Percentiles rank a stretch among this genome's conserved stretches.
These are phyloP conservation scores for Colletotrichum endophyticum DNA, from an alignment of 2,329 filamentous ascomycete species.

Conservation along the genomic window DNA sequence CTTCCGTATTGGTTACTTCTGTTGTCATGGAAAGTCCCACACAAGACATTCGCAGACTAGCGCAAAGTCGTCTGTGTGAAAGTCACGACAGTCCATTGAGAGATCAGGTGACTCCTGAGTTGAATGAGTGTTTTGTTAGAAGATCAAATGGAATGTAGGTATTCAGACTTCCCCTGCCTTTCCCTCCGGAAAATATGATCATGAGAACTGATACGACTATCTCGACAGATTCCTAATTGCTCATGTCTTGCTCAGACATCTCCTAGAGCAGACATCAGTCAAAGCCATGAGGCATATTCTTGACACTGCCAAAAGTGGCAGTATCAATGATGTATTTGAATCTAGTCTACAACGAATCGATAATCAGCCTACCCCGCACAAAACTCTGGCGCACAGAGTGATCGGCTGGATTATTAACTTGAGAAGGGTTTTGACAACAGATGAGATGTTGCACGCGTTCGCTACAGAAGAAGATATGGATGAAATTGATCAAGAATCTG, in stretches of 20 bases:
- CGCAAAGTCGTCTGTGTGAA: neutral
- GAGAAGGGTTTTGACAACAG: neutral
- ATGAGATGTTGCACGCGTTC: neutral
- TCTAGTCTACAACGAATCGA: neutral
- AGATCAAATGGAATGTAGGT: neutral
- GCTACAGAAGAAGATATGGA: neutral
- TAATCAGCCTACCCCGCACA: neutral
- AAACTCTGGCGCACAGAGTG: neutral
- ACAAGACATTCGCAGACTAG: neutral
- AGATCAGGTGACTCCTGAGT: neutral
- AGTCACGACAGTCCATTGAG: neutral
- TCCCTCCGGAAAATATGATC: accelerated
- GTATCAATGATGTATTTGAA: neutral
- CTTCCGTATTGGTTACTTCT: neutral
- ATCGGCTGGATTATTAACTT: neutral
- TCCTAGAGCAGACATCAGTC: neutral
- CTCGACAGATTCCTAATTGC: neutral
- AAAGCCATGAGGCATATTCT: neutral
- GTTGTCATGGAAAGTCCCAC: neutral
- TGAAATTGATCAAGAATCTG: accelerated
- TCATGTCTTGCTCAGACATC: accelerated
- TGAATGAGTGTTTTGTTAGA: neutral
- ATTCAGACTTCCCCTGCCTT: accelerated
- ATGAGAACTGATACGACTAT: accelerated
- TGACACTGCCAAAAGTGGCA: neutral